phyloP scores from a whole-genome alignment of 345 rosid species.

The Tarenaya hassleriana region DNA sequence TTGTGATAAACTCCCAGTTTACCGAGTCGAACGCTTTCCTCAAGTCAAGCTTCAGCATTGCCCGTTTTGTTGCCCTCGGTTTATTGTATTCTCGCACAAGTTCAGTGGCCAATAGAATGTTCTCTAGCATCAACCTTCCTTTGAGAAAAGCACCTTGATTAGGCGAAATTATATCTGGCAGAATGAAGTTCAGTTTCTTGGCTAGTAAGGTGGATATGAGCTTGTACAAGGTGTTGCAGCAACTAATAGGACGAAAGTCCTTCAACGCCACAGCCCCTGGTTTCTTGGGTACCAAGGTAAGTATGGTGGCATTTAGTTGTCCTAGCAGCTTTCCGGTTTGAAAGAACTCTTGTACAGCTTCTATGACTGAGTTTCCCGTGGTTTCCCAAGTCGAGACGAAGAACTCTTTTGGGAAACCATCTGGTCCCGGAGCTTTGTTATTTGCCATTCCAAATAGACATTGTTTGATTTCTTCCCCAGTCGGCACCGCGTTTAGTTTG shows the following conservation, averaged over 20 bases:
- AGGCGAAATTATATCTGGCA: neutral
- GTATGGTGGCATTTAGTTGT: too few relatives aligned
- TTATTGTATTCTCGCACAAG: neutral
- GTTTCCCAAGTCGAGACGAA: too few relatives aligned
- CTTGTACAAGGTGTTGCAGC: neutral
- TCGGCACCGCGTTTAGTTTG: too few relatives aligned
- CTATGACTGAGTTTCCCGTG: too few relatives aligned
- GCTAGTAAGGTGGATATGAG: neutral
- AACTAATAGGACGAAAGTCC: neutral
- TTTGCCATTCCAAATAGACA: too few relatives aligned
- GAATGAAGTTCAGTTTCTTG: neutral
- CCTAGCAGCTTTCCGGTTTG: too few relatives aligned
- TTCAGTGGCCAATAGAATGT: neutral
- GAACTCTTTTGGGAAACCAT: too few relatives aligned
- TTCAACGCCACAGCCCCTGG: neutral
- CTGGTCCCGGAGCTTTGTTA: too few relatives aligned
- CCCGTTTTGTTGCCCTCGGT: neutral
- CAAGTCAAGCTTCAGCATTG: neutral
- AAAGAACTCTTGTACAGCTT: too few relatives aligned
- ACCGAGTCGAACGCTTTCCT: neutral
- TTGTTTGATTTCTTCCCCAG: too few relatives aligned
- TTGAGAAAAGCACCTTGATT: neutral
- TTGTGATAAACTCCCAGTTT: neutral
- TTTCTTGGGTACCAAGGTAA: neutral
- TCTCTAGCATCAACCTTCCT: neutral